Percentiles rank a stretch among this genome's conserved stretches.
Conservation (phyloP, 179 eudicot genomes). For the Corrigiola litoralis region DNA sequence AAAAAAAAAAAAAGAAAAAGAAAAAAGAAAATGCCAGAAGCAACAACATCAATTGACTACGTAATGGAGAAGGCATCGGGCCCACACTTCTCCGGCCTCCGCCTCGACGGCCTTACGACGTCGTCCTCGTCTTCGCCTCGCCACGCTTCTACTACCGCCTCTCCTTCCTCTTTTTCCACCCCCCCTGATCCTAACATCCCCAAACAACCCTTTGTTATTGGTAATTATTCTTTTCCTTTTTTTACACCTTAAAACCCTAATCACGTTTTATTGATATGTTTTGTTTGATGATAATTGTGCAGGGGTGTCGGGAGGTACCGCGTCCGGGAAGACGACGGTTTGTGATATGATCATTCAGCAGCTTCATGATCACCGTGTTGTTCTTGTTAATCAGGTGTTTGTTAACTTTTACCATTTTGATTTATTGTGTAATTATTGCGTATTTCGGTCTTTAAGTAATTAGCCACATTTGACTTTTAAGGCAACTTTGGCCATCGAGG, state of each 20-base stretch:
- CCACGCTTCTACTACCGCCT: slow-evolving; percentile 14
- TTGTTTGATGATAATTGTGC: slow-evolving; percentile 12
- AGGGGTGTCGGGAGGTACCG: slow-evolving; percentile 97
- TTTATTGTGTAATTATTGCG: background rate
- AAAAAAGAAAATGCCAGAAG: slow-evolving; percentile 48
- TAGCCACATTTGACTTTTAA: too few species aligned
- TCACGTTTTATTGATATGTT: background rate
- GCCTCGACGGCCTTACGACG: slow-evolving; percentile 49
- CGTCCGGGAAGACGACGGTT: slow-evolving; percentile 89
- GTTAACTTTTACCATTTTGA: background rate
- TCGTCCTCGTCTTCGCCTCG: slow-evolving; percentile 40
- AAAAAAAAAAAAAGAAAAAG: background rate
- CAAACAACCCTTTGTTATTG: slow-evolving; percentile 79
- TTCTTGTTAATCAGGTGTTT: slow-evolving; percentile 86
- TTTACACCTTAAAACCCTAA: slow-evolving; percentile 9
- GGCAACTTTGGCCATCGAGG: too few species aligned
- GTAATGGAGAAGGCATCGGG: slow-evolving; percentile 92
- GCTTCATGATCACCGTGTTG: slow-evolving; percentile 94
- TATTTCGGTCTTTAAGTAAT: background rate
- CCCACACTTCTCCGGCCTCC: slow-evolving; percentile 89
- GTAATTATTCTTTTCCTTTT: slow-evolving; percentile 23
- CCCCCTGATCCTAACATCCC: slow-evolving; percentile 26
- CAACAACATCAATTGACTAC: slow-evolving; percentile 53
- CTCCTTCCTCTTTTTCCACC: slow-evolving; percentile 22
- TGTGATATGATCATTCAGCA: slow-evolving; percentile 94